Evolutionary conservation across 1,284 basidiomycete genomes (phyloP), one percentile per base, ranked within the genome.

Genomic region (Paramarasmius palmivorus): DNA sequence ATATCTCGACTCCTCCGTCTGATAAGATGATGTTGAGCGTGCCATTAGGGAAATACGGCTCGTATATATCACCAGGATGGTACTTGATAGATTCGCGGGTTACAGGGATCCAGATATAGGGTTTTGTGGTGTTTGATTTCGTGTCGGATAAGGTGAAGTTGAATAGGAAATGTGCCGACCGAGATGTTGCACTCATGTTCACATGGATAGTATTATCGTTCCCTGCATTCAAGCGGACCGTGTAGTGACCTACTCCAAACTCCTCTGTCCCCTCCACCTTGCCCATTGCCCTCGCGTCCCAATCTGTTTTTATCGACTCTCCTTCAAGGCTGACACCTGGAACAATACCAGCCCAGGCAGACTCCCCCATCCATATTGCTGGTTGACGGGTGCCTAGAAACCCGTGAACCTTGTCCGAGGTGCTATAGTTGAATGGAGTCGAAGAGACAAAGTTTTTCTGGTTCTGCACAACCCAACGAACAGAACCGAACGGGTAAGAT

Each of bases 351-450:
- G 82, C 79, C 25, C 81, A 82, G 0, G 82, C 90, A 57, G 84
- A 32, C 29, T 92, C 90, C 34, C 90, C 92, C 29, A 32, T 32
- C 29, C 29, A 32, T 32, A 32, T 12, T 0, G 92, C 92, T 0
- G 92, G 92, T 63, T 93, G 90, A 55, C 90, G 84, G 0, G 90
- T 92, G 2, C 81, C 87, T 54, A 87, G 83, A 61, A 92, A 91
- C 0, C 90, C 90, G 62, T 90, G 83, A 1, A 92, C 79, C 4
- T 65, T 67, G 1, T 70, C 73, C 6, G 68, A 57, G 56, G 80
- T 81, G 0, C 86, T 87, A 67, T 83, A 79, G 66, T 92, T 92
- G 66, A 90, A 93, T 0, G 90, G 88, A 3, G 86, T 88, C 50
- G 84, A 78, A 1, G 88, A 91, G 47, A 92, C 89, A 56, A 85